phyloP scores from a whole-genome alignment of 208 protist genomes.

The Leishmania tarentolae region DNA sequence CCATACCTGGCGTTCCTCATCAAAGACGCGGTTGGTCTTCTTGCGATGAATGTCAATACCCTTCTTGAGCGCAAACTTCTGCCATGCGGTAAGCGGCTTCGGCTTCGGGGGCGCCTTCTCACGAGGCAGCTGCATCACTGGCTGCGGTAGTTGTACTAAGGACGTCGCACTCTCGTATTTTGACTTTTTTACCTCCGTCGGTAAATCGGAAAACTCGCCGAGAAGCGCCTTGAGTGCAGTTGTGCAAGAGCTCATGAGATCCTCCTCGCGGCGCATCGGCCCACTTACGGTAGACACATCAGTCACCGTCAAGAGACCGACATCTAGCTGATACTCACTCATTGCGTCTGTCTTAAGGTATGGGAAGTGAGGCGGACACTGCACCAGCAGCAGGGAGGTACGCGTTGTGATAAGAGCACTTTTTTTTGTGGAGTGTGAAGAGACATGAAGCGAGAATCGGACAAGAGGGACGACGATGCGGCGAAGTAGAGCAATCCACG shows the following conservation, averaged over 20 bases:
- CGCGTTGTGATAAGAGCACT: too few species aligned
- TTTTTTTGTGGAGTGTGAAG: neutral
- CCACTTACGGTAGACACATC: slow-evolving; percentile 83
- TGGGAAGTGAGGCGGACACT: neutral
- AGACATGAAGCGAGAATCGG: neutral
- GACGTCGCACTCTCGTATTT: slow-evolving; percentile 76
- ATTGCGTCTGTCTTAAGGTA: slow-evolving; percentile 27
- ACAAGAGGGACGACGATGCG: neutral
- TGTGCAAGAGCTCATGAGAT: slow-evolving; percentile 67
- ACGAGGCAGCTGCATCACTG: slow-evolving; percentile 84
- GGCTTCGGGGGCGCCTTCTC: slow-evolving; percentile 91
- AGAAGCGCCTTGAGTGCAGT: slow-evolving; percentile 73
- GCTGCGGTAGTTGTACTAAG: slow-evolving; percentile 82
- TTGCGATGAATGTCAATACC: slow-evolving; percentile 91
- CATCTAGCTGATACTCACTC: slow-evolving; percentile 80
- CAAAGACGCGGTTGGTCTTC: slow-evolving; percentile 88
- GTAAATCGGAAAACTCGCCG: slow-evolving; percentile 67
- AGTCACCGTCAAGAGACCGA: slow-evolving; percentile 79
- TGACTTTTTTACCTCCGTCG: slow-evolving; percentile 72
- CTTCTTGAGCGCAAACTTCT: slow-evolving; percentile 94
- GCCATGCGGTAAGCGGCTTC: slow-evolving; percentile 92
- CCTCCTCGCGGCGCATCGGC: slow-evolving; percentile 77
- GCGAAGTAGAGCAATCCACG: neutral
- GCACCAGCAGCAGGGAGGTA: neutral
- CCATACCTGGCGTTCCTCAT: slow-evolving; percentile 91